A percentile compares a stretch with the other conserved stretches of the same genome.
These are phyloP conservation scores for Fusarium globosum DNA, from an alignment of 2,329 filamentous ascomycete genomes.

Conservation along the genomic window DNA sequence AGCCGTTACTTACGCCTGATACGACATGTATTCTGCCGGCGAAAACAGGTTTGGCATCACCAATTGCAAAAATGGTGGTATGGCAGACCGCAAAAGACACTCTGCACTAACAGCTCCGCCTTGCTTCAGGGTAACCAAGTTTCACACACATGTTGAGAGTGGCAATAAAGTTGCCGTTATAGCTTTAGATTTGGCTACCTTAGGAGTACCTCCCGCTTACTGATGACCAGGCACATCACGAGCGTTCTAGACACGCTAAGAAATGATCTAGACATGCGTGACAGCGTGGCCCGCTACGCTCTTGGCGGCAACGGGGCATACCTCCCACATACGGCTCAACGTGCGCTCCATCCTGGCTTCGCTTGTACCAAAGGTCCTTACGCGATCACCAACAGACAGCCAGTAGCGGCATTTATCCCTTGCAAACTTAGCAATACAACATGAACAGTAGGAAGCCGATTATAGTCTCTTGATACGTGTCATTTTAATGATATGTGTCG, in stretches of 20 bases:
- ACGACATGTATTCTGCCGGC: accelerated
- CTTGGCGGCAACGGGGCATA: neutral
- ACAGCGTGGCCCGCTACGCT: neutral
- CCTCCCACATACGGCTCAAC: neutral
- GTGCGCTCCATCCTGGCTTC: neutral
- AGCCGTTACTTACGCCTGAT: neutral
- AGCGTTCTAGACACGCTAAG: neutral
- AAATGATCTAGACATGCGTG: neutral
- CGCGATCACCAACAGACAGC: accelerated
- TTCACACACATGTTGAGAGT: neutral
- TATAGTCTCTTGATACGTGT: neutral
- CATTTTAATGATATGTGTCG: neutral
- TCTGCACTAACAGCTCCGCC: neutral
- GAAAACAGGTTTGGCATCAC: neutral
- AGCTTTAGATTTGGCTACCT: too few relatives aligned
- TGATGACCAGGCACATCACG: neutral
- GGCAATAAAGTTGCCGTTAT: too few relatives aligned
- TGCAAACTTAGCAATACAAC: neutral
- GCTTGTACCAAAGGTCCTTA: neutral
- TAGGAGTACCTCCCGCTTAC: neutral
- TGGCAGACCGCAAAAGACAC: neutral
- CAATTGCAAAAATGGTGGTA: neutral
- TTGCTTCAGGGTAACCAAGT: neutral
- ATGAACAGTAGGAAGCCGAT: neutral
- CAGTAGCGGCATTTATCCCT: neutral